Percentiles rank a stretch among this genome's conserved stretches.
These are phyloP conservation scores for Sporothrix protearum DNA, from an alignment of 2,329 filamentous ascomycete species.

Conservation along the genomic window DNA sequence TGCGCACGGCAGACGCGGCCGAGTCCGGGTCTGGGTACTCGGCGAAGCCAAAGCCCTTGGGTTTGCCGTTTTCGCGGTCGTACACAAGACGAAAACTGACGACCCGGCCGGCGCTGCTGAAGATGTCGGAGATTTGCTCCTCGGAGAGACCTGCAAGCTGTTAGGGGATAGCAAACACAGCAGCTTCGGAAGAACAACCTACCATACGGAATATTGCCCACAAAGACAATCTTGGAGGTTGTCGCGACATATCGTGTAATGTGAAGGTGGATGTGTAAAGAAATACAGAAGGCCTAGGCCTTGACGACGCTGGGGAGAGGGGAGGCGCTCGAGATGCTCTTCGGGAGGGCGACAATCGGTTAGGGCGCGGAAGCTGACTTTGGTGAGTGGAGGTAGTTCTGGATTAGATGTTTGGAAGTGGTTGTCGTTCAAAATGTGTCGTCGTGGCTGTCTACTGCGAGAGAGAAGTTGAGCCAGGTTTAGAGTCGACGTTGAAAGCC, in stretches of 20 bases:
- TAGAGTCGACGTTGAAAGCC: background rate
- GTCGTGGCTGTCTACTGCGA: background rate
- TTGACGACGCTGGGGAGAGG: background rate
- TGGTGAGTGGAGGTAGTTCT: too few relatives aligned
- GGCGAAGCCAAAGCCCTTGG: conserved; percentile 95
- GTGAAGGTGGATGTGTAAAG: background rate
- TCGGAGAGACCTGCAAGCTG: conserved; percentile 77
- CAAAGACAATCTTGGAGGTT: conserved; percentile 75
- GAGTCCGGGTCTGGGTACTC: conserved; percentile 87
- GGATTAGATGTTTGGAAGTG: background rate
- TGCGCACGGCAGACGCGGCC: conserved; percentile 88
- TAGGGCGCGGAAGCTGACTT: background rate
- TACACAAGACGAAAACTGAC: conserved; percentile 91
- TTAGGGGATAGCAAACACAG: background rate
- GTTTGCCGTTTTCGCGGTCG: conserved; percentile 88
- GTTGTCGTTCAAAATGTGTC: background rate
- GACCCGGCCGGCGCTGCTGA: conserved; percentile 84
- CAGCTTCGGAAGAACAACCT: conserved; percentile 21
- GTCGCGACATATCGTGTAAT: conserved; percentile 60
- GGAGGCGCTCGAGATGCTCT: background rate
- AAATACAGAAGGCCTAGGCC: background rate
- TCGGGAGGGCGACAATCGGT: background rate
- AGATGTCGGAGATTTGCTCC: conserved; percentile 92
- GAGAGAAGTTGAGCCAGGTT: background rate
- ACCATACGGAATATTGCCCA: conserved; percentile 84